These are phyloP conservation scores for Dioszegia crocea DNA, from an alignment of 768 basidiomycete genomes.

Conservation along the genomic window DNA sequence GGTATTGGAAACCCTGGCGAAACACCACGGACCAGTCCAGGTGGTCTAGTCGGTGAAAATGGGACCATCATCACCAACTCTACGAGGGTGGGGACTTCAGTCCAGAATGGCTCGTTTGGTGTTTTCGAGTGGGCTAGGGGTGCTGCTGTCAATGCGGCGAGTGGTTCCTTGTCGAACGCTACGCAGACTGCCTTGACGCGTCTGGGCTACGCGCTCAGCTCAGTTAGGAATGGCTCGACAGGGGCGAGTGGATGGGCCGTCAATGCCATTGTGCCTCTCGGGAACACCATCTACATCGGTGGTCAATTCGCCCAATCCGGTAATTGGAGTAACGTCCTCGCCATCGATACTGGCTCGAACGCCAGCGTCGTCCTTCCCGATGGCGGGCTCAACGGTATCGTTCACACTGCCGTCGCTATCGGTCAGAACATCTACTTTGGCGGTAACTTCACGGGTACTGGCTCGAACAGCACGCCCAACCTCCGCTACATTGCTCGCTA, in stretches of 20 bases:
- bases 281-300: constrained; percentile 66
- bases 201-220: constrained; percentile 62
- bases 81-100: constrained; percentile 37
- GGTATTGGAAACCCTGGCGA: constrained; percentile 47
- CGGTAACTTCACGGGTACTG: constrained; percentile 76
- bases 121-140: constrained; percentile 73
- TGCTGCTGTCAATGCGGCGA: constrained; percentile 58
- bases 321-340: constrained; percentile 63
- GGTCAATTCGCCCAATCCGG: constrained; percentile 67
- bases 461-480: constrained; percentile 52
- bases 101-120: constrained; percentile 57
- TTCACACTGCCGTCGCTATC: constrained; percentile 61
- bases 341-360: constrained; percentile 59
- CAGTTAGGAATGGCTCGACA: constrained; percentile 51
- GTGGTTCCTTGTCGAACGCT: constrained; percentile 61
- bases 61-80: constrained; percentile 46
- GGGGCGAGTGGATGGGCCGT: constrained; percentile 22
- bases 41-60: constrained; percentile 10
- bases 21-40: constrained; percentile 9
- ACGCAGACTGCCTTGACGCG: constrained; percentile 66
- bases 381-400: constrained; percentile 74
- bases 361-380: constrained; percentile 56
- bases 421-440: constrained; percentile 67
- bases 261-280: constrained; percentile 57
- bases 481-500: constrained; percentile 67